These are phyloP conservation scores for Trypanosoma vivax DNA, from an alignment of 208 protist genomes.

Conservation along the genomic window DNA sequence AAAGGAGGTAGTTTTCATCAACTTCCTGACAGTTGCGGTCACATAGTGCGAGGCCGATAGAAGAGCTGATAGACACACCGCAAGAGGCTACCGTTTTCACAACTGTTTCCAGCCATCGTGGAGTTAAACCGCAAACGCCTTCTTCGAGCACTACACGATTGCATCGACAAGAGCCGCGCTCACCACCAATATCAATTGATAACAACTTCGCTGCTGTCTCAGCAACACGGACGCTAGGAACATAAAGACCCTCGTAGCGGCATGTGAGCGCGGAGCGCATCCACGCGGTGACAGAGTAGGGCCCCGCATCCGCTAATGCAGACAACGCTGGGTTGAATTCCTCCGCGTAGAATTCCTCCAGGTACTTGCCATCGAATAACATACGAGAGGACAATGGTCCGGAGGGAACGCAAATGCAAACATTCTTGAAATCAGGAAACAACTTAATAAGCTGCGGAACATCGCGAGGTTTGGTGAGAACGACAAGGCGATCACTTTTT, in stretches of 20 bases:
- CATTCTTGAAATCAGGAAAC: conserved; percentile 22
- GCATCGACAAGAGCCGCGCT: not conserved
- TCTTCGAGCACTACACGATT: conserved; percentile 56
- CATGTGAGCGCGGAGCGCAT: conserved; percentile 75
- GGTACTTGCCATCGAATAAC: conserved; percentile 28
- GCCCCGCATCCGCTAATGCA: conserved; percentile 6
- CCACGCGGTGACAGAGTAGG: conserved; percentile 58
- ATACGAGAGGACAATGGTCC: conserved; percentile 57
- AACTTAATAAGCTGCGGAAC: conserved; percentile 11
- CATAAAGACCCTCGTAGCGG: conserved; percentile 65
- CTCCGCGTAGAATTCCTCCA: conserved; percentile 41
- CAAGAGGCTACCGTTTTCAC: conserved; percentile 64
- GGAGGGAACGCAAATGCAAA: conserved; percentile 69
- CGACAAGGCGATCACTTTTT: conserved; percentile 17
- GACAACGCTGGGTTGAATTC: conserved; percentile 18
- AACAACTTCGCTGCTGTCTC: conserved; percentile 58
- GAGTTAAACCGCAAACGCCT: conserved; percentile 37
- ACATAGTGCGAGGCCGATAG: conserved; percentile 52
- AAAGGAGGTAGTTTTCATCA: conserved; percentile 16
- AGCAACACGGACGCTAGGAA: conserved; percentile 57
- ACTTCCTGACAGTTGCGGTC: conserved; percentile 7
- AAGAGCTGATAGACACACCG: conserved; percentile 28
- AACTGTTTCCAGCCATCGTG: conserved; percentile 75
- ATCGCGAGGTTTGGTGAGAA: conserved; percentile 12
- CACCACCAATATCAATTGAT: not conserved